phyloP scores from a whole-genome alignment of 345 rosid genomes.

The Sisymbrium altissimum region DNA sequence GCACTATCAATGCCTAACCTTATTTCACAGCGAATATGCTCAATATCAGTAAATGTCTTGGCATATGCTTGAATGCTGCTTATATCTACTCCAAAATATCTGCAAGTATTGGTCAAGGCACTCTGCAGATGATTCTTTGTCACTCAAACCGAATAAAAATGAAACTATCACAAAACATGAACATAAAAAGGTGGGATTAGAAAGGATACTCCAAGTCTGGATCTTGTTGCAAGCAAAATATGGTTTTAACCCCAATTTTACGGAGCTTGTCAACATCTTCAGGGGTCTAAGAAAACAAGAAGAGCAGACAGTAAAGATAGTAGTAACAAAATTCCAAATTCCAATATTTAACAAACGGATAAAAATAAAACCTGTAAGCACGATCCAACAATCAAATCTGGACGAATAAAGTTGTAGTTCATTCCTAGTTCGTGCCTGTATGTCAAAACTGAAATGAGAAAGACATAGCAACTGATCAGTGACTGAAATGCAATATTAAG shows the following conservation, averaged over 20 bases:
- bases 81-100: conserved; percentile 94
- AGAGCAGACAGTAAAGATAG: conserved; percentile 14
- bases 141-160: not conserved
- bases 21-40: conserved; percentile 84
- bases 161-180: not conserved
- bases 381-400: conserved; percentile 93
- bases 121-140: not conserved
- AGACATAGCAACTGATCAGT: conserved; percentile 2
- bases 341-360: not conserved
- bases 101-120: conserved; percentile 50
- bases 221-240: conserved; percentile 92
- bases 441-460: conserved; percentile 68
- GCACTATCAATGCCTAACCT: conserved; percentile 33
- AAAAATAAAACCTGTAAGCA: conserved; percentile 74
- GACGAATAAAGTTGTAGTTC: conserved; percentile 80
- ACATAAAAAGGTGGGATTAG: not conserved
- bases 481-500: not conserved
- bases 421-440: conserved; percentile 94
- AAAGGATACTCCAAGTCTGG: conserved; percentile 92
- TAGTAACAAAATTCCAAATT: not conserved
- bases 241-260: conserved; percentile 78
- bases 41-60: conserved; percentile 46
- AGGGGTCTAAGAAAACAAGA: conserved; percentile 52
- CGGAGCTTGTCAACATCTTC: conserved; percentile 86
- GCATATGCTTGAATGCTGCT: conserved; percentile 71